These are phyloP conservation scores for Prunus yedoensis DNA, from an alignment of 331 rosid species.

Conservation along the genomic window DNA sequence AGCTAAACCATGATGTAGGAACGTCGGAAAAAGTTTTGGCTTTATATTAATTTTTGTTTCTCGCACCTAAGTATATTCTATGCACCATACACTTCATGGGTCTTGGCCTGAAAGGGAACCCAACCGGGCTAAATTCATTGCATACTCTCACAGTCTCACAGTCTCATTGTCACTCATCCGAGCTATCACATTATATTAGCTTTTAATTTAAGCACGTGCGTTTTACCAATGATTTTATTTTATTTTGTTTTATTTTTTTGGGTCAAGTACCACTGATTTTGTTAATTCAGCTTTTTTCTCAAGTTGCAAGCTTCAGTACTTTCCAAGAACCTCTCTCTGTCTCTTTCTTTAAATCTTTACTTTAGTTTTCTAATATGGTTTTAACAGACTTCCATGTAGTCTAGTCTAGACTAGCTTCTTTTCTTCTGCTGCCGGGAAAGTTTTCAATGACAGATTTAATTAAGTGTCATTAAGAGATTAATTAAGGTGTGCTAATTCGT, in stretches of 20 bases:
- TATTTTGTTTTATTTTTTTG: too few relatives aligned
- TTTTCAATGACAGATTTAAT: too few relatives aligned
- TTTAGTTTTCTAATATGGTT: neutral
- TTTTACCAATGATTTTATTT: too few relatives aligned
- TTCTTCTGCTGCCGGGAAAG: too few relatives aligned
- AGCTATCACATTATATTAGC: neutral
- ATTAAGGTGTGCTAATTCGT: too few relatives aligned
- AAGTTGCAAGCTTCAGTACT: neutral
- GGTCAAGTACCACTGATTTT: too few relatives aligned
- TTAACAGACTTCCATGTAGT: neutral
- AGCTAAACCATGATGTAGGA: neutral
- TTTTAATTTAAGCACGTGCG: neutral
- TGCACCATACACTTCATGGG: neutral
- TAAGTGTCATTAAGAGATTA: too few relatives aligned
- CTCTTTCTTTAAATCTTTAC: neutral
- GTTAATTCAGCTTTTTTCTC: neutral
- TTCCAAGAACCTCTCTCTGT: neutral
- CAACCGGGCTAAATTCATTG: conserved; percentile 1
- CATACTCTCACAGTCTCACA: neutral
- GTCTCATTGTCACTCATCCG: neutral
- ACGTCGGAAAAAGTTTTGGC: neutral
- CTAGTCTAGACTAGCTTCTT: neutral
- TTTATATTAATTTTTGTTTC: neutral
- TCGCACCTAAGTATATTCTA: neutral
- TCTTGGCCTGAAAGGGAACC: neutral